These are phyloP conservation scores for Neofusicoccum sp. DNA, from an alignment of 2,329 filamentous ascomycete genomes.

Conservation along the genomic window DNA sequence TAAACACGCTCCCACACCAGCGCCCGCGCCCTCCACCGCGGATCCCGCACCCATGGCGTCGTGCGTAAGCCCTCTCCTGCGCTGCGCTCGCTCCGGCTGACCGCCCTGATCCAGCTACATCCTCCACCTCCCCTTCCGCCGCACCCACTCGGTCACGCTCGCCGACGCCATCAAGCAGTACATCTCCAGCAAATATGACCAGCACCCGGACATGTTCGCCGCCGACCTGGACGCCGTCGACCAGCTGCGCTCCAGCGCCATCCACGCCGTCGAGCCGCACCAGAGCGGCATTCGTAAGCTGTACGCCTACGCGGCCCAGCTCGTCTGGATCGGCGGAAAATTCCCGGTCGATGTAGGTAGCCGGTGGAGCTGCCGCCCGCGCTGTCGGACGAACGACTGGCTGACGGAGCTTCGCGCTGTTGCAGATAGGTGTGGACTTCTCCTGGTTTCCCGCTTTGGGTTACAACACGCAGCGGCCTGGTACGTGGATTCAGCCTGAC, in stretches of 20 bases:
- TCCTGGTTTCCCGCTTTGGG: slow-evolving; percentile 93
- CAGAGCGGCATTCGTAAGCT: slow-evolving; percentile 81
- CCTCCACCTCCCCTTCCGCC: slow-evolving; percentile 82
- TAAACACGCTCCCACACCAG: slow-evolving; percentile 14
- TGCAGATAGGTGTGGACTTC: slow-evolving; percentile 86
- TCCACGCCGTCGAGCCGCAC: slow-evolving; percentile 86
- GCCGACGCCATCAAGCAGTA: slow-evolving; percentile 86
- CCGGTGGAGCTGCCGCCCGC: neutral
- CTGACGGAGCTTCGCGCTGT: slow-evolving; percentile 14
- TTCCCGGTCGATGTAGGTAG: slow-evolving; percentile 83
- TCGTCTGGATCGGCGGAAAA: slow-evolving; percentile 90
- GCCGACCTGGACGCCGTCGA: slow-evolving; percentile 87
- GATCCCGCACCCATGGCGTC: slow-evolving; percentile 23
- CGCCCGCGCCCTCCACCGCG: neutral
- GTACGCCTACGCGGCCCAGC: slow-evolving; percentile 86
- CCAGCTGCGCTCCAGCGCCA: slow-evolving; percentile 75
- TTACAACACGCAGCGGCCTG: slow-evolving; percentile 76
- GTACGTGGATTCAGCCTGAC: slow-evolving; percentile 21
- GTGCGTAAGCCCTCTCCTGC: slow-evolving; percentile 19
- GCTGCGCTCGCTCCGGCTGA: neutral
- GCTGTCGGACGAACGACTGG: neutral
- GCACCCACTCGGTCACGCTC: slow-evolving; percentile 74
- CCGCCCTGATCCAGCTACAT: slow-evolving; percentile 51
- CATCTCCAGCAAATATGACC: slow-evolving; percentile 97
- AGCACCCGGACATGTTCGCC: slow-evolving; percentile 95